A percentile compares a stretch with the other conserved stretches of the same genome.
These are phyloP conservation scores for Penicillium alfredii DNA, from an alignment of 495 filamentous ascomycete species.

Conservation along the genomic window DNA sequence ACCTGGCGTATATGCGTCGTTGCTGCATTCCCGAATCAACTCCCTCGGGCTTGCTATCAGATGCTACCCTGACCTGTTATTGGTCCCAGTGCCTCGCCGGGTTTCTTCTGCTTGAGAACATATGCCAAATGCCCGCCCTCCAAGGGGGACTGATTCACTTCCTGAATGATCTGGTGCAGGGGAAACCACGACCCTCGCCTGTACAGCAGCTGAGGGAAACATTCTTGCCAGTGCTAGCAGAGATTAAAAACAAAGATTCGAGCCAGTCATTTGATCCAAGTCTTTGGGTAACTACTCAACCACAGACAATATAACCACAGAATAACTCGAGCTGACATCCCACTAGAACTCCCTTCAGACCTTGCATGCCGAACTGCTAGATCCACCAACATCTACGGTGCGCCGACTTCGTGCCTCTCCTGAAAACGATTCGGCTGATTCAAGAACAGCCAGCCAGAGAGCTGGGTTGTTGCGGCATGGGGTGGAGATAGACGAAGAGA, in stretches of 20 bases:
- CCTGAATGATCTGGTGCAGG: conserved; percentile 19
- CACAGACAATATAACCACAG: neutral
- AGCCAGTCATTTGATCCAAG: conserved; percentile 15
- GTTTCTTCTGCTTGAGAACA: conserved; percentile 16
- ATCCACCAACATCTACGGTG: neutral
- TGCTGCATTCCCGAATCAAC: conserved; percentile 13
- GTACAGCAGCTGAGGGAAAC: conserved; percentile 13
- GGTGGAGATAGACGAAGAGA: conserved; percentile 6
- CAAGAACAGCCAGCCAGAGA: conserved; percentile 7
- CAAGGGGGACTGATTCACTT: conserved; percentile 24
- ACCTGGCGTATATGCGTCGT: conserved; percentile 17
- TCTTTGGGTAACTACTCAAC: conserved; percentile 23
- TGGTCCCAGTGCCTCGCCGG: conserved; percentile 29
- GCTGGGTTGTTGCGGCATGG: neutral
- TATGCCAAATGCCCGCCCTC: conserved; percentile 15
- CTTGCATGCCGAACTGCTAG: conserved; percentile 8
- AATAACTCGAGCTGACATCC: conserved; percentile 18
- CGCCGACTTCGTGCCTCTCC: neutral
- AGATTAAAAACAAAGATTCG: conserved; percentile 15
- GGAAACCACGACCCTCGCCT: conserved; percentile 7
- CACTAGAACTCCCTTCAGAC: conserved; percentile 19
- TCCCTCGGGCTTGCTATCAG: conserved; percentile 12
- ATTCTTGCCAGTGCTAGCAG: conserved; percentile 22
- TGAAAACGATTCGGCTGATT: neutral
- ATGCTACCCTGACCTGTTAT: conserved; percentile 21